Base-by-base conservation (phyloP, 805 yeast species). In the Komagataella kurtzmanii region DNA sequence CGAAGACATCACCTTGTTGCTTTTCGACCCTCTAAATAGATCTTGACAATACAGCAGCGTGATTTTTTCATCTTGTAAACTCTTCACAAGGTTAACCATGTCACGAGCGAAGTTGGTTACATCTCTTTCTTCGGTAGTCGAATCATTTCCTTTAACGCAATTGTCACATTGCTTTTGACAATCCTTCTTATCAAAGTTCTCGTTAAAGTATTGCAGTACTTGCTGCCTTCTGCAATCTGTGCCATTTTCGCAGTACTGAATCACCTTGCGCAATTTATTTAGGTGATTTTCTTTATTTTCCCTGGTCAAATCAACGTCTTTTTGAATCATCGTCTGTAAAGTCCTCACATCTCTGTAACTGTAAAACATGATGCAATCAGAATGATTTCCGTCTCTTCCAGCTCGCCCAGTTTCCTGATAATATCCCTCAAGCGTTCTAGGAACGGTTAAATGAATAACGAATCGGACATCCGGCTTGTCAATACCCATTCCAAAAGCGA, bases 401-500 rank as follows among this genome's bases (percentile, higher is more conserved):
- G 98, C 99, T 66, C 99, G 80, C 6, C 99, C 99, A 1, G 98
- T 90, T 64, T 93, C 99, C 66, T 93, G 99, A 61, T 93, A 93
- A 65, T 93, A 93, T 0, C 97, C 98, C 67, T 93, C 99, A 56
- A 93, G 71, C 51, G 88, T 87, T 59, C 97, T 71, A 0, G 99
- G 97, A 23, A 93, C 68, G 5, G 93, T 86, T 56, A 84, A 74
- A 67, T 93, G 99, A 46, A 88, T 80, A 3, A 93, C 98, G 69
- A 76, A 90, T 48, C 99, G 72, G 10, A 93, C 99, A 66, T 93
- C 95, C 0, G 97, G 86, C 64, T 93, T 93, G 67, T 93, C 99
- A 52, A 93, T 91, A 49, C 99, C 99, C 99, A 93, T 93, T 24
- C 99, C 99, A 73, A 93, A 93, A 0, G 99, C 99, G 59, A 93